Conservation (phyloP, 305 asterid genomes). For the Fraxinus floribunda region DNA sequence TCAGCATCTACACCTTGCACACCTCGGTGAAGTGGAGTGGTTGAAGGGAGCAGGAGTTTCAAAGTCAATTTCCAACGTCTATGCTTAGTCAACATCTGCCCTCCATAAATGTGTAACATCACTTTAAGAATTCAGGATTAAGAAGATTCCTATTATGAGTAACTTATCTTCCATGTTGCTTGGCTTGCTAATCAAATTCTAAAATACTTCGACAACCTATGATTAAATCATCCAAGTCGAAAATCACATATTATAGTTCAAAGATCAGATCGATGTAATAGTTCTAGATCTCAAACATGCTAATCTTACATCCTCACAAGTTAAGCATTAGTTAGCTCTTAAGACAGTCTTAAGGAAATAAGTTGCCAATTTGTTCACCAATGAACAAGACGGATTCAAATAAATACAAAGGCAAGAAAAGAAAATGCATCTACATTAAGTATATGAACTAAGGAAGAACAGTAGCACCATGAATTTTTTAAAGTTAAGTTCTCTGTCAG, state of each 20-base stretch:
- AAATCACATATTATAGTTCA: background rate
- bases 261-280: background rate
- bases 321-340: background rate
- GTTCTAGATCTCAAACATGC: background rate
- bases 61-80: background rate
- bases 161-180: background rate
- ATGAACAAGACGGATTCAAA: background rate
- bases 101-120: background rate
- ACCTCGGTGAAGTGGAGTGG: background rate
- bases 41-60: background rate
- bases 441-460: background rate
- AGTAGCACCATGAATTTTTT: background rate
- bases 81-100: background rate
- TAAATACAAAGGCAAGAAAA: background rate
- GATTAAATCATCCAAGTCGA: background rate
- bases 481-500: background rate
- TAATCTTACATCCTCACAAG: background rate
- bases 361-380: background rate
- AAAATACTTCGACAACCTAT: background rate
- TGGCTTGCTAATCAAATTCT: background rate
- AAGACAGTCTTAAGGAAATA: background rate
- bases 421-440: background rate
- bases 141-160: background rate
- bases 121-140: background rate
- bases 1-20: background rate